Percentiles rank a stretch among this genome's conserved stretches.
Evolutionary conservation across 2,329 filamentous ascomycete genomes (phyloP).

Genomic region (Penicillium sp.): DNA sequence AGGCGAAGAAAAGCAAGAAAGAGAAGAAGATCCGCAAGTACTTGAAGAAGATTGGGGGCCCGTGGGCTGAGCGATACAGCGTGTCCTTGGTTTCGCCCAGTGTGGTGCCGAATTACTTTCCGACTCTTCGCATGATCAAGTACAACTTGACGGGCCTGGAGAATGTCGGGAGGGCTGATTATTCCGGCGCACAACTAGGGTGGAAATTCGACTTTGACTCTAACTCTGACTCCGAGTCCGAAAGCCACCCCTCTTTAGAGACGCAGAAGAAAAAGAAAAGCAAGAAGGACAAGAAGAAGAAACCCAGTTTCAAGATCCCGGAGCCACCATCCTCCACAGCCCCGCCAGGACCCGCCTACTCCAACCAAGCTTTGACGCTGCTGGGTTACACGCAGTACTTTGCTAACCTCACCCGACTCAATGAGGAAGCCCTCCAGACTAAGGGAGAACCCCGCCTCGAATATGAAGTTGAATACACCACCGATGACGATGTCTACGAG

Average conservation of each 20-base stretch:
- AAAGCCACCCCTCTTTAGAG: background rate
- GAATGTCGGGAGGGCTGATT: slow-evolving; percentile 45
- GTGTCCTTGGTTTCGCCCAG: slow-evolving; percentile 81
- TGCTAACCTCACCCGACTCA: slow-evolving; percentile 89
- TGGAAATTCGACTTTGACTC: background rate
- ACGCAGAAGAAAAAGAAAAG: slow-evolving; percentile 40
- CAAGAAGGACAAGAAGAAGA: slow-evolving; percentile 41
- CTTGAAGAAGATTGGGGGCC: slow-evolving; percentile 72
- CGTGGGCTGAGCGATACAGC: slow-evolving; percentile 83
- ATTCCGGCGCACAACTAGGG: slow-evolving; percentile 15
- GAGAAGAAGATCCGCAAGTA: slow-evolving; percentile 57
- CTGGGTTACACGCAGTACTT: slow-evolving; percentile 87
- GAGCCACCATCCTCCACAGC: slow-evolving; percentile 71
- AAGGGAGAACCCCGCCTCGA: slow-evolving; percentile 63
- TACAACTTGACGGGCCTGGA: slow-evolving; percentile 88
- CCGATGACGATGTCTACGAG: slow-evolving; percentile 73
- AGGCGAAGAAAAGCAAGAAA: slow-evolving; percentile 56
- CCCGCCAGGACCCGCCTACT: slow-evolving; percentile 87
- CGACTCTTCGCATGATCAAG: slow-evolving; percentile 84
- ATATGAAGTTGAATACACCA: slow-evolving; percentile 87
- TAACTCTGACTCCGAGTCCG: background rate
- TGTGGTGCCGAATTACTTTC: slow-evolving; percentile 90
- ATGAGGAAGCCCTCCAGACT: slow-evolving; percentile 67
- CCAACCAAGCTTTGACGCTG: slow-evolving; percentile 77
- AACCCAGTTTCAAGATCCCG: slow-evolving; percentile 69